phyloP scores from a whole-genome alignment of 2,329 filamentous ascomycete species.

The Nemania sp. region DNA sequence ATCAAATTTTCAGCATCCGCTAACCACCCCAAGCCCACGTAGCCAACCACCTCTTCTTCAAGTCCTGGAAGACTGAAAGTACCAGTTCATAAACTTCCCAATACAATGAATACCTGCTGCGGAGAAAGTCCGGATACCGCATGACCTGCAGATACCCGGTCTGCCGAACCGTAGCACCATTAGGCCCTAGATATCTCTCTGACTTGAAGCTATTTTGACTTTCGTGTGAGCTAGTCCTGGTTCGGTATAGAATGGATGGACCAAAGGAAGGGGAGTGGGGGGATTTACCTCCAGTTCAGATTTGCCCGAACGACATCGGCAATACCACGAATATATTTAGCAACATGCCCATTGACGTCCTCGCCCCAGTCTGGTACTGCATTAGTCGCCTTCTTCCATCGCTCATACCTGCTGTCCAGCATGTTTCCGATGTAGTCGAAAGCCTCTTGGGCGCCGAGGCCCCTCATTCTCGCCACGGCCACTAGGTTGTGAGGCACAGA shows the following conservation, averaged over 20 bases:
- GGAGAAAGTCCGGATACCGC: constrained; percentile 2
- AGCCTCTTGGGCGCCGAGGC: constrained; percentile 19
- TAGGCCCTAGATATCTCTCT: constrained; percentile 15
- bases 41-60: background rate
- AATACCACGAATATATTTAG: constrained; percentile 15
- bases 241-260: background rate
- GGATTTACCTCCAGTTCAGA: constrained; percentile 22
- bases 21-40: background rate
- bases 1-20: too few species aligned
- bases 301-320: constrained; percentile 17
- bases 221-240: background rate
- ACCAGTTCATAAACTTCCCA: background rate
- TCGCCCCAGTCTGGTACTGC: constrained; percentile 16
- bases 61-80: background rate
- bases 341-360: constrained; percentile 3
- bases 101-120: background rate
- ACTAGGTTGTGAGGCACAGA: constrained; percentile 25
- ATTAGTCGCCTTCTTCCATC: constrained; percentile 15
- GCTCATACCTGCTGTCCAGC: constrained; percentile 15
- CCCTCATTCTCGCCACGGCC: constrained; percentile 18
- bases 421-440: constrained; percentile 21
- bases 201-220: constrained; percentile 10
- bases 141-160: constrained; percentile 10
- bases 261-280: background rate
- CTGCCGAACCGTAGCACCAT: constrained; percentile 6